Evolutionary conservation across 768 basidiomycete genomes (phyloP), one percentile per base, ranked within the genome.

Genomic region (Kwoniella europaea): DNA sequence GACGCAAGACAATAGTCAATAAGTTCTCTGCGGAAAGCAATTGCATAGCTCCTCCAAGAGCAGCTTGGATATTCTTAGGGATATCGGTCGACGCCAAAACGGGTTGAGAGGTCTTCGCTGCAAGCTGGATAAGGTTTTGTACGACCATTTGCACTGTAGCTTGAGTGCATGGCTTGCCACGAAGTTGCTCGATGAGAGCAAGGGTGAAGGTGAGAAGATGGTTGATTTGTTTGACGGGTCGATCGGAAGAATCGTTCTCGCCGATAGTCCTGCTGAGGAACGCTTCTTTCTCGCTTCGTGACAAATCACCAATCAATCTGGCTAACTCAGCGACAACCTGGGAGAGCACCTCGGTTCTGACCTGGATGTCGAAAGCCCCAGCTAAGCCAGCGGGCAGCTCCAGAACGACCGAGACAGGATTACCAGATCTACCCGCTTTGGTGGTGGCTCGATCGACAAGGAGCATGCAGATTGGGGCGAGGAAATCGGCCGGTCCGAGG

Each of bases 391-490:
- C 85, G 0, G 92, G 92, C 18, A 98, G 85, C 13, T 88, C 84
- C 35, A 94, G 85, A 0, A 87, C 87, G 61, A 94, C 92, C 20
- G 88, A 87, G 2, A 85, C 74, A 44, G 84, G 86, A 12, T 58
- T 66, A 0, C 76, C 76, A 79, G 90, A 64, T 56, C 90, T 88
- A 12, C 89, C 87, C 44, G 90, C 87, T 18, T 90, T 88, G 73
- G 89, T 91, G 10, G 89, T 87, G 3, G 87, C 86, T 75, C 91
- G 92, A 76, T 95, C 92, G 1, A 94, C 86, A 24, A 98, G 86
- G 0, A 98, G 88, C 89, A 97, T 91, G 65, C 87, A 89, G 15
- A 97, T 82, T 0, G 94, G 91, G 0, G 92, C 87, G 55, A 96
- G 84, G 86, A 95, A 99, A 35, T 93, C 90, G 9, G 87, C 84